Base-by-base conservation (phyloP, 768 basidiomycete genomes). In the Hydnum rufescens region DNA sequence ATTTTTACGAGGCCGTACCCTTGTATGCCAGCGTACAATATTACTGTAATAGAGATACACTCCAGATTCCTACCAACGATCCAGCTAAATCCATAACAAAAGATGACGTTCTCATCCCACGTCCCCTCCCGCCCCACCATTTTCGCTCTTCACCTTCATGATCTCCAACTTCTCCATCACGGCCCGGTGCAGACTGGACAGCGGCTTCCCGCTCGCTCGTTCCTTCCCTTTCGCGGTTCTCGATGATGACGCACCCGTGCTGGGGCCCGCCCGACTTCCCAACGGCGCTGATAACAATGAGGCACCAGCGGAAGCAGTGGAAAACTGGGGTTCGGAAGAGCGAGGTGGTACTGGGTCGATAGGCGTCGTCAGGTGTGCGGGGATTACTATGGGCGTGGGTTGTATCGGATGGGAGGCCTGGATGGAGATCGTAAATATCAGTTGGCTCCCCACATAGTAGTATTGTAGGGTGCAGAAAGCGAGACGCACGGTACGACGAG, bases 361-460 rank as follows among this genome's bases (percentile, higher is more conserved):
- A 39, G 51, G 43, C 5, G 61, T 51, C 5, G 71, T 71, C 6
- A 83, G 65, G 55, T 82, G 75, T 0, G 80, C 71, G 2, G 83
- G 81, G 26, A 87, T 79, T 43, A 87, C 82, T 52, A 86, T 72
- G 2, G 85, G 82, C 3, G 77, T 85, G 32, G 76, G 68, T 1
- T 78, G 78, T n/a, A n/a, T n/a, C 2, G 83, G 84, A 3, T 84
- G 83, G 4, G 83, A 79, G 1, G 85, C 84, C 85, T 85, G 87
- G 84, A 87, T 47, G 13, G 44, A 56, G 22, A 23, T 53, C 31
- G 42, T 25, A 54, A 49, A 56, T 39, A 39, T 36, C 51, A 28
- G 32, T 44, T 43, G 23, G n/a, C 28, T 19, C 19, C 13, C 23
- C 5, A 25, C 51, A 39, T 22, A 39, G 36, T 13, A 39, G 22